Base-by-base conservation (phyloP, 1,284 basidiomycete genomes). In the Wallemia hederae region DNA sequence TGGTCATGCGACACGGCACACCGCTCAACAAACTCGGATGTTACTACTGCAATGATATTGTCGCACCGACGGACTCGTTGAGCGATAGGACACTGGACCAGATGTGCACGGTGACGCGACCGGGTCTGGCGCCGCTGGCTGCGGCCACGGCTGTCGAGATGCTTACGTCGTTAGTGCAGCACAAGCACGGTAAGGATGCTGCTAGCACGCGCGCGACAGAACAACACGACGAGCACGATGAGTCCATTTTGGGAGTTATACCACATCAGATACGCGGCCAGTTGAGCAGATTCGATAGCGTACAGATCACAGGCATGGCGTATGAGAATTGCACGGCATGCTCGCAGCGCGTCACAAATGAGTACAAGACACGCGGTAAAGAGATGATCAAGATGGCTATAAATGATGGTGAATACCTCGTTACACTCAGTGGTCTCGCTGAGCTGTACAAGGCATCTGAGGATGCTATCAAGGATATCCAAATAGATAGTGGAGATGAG, bases 71-170 rank as follows among this genome's bases (percentile, higher is more conserved):
- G 25, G 91, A 97, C 69, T 91, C 87, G 0, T 74, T 97, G 59
- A 85, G 86, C 0, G 91, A 98, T 68, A 77, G 91, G 31, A 96
- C 91, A 1, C 77, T 98, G 26, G 94, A 98, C 69, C 92, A 98
- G 69, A 97, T 97, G 92, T 98, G 94, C 68, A 98, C 94, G 0
- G 94, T 98, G 15, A 96, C 92, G 0, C 75, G 94, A n/a, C 92
- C 94, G 0, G 92, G 92, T 0, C 75, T 97, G 0, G 94, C 91
- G 0, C 80, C 87, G 0, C 90, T 97, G 55, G 92, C 92, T 0
- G 81, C 85, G 0, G 82, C 90, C 0, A 85, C 82, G 0, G 89
- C 89, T 0, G 91, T 97, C 0, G 94, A 98, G 68, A 74, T 98
- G 5, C 78, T 98, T 31, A 82, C 88, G 0, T 87, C 89, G 0